Base-by-base conservation (phyloP, 495 filamentous ascomycete genomes). In the Schizothecium vesticola region DNA sequence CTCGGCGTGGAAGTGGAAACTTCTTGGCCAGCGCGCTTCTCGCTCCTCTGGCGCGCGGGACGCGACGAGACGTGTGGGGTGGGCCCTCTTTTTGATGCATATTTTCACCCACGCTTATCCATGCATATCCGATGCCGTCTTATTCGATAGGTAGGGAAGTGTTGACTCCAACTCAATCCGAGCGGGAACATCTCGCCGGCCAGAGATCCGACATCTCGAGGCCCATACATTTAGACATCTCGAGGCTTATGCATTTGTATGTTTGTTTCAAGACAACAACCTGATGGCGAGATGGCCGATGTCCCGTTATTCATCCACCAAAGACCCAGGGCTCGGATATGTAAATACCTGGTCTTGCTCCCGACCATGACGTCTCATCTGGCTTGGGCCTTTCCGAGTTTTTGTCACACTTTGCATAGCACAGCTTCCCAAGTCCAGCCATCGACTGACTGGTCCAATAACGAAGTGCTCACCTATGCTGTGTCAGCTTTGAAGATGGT, bases 21-120 rank as follows among this genome's bases (percentile, higher is more conserved):
- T 43, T n/a, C n/a, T 65, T 65, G 43, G 43, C 43, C 43, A 31
- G 63, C 43, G 26, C 63, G 63, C 63, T 55, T 56, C 25, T 43
- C 7, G 36, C 23, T 29, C 23, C n/a, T 36, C 13, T 65, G 55
- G 63, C 63, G 63, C 63, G 63, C 55, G n/a, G 25, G 63, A 65
- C 63, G 63, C 63, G 63, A 65, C 63, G 25, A 12, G 43, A 51
- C 43, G 43, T 51, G 43, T 51, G 43, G 3, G 43, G 43, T n/a
- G 43, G 43, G 43, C 2, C 43, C 43, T 51, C 43, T 51, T 51
- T n/a, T 51, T 51, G 43, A 51, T 51, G 43, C 43, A 51, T 51
- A 51, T 43, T 5, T 6, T 4, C 13, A 16, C 5, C 8, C 33
- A 43, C 19, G 12, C 6, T 16, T 6, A 7, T n/a, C 1, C 43